Conservation (phyloP, 2,329 filamentous ascomycete genomes). For the Penicillium sp. region DNA sequence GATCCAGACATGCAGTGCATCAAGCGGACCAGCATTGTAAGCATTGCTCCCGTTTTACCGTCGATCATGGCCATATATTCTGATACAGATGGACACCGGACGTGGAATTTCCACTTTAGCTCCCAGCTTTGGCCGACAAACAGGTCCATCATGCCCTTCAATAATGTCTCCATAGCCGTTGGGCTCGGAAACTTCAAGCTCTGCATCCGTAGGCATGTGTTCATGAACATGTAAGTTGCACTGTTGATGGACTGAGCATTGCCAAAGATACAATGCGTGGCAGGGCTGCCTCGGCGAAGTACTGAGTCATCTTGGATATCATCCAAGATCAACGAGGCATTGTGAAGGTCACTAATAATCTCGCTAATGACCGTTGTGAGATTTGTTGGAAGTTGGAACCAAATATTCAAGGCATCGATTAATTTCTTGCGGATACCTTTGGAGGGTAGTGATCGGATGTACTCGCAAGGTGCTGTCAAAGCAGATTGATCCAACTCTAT, state of each 20-base stretch:
- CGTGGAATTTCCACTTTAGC: background rate
- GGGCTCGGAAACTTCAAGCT: background rate
- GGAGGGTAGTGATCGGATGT: no score
- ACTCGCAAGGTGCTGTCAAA: no score
- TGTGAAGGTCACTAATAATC: no score
- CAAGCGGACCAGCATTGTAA: background rate
- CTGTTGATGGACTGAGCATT: conserved; percentile 1
- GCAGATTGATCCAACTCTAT: no score
- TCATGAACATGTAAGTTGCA: background rate
- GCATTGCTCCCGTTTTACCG: background rate
- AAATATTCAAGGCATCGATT: no score
- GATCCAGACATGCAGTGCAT: background rate
- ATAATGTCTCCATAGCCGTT: background rate
- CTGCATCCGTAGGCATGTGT: background rate
- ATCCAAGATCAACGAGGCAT: no score
- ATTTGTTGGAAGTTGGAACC: no score
- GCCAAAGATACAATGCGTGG: background rate
- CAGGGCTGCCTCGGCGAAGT: background rate
- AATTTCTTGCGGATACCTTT: no score
- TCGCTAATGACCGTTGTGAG: no score
- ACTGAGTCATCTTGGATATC: conserved; percentile 1
- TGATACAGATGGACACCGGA: background rate
- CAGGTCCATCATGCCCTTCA: background rate
- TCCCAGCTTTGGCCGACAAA: background rate
- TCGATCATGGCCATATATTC: conserved; percentile 6